phyloP scores from a whole-genome alignment of 1,284 basidiomycete genomes.

The Ustilago esculenta region DNA sequence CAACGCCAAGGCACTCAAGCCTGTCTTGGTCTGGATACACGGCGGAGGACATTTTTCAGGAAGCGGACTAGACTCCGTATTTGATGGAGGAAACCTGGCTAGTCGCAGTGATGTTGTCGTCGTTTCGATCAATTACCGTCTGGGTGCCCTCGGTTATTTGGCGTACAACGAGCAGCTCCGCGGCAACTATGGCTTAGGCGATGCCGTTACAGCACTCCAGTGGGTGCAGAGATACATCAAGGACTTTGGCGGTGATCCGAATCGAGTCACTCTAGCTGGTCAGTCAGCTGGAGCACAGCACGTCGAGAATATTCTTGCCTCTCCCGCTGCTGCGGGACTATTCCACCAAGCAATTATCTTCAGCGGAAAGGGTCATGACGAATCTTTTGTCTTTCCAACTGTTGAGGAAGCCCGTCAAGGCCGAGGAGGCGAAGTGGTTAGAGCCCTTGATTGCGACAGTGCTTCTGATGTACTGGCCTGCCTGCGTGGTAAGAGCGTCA shows the following conservation, averaged over 20 bases:
- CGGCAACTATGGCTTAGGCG: conserved; percentile 59
- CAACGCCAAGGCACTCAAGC: conserved; percentile 67
- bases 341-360: conserved; percentile 41
- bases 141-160: conserved; percentile 49
- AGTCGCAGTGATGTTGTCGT: conserved; percentile 71
- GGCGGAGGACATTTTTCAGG: conserved; percentile 68
- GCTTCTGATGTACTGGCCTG: conserved; percentile 40
- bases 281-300: conserved; percentile 80
- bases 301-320: conserved; percentile 38
- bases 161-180: conserved; percentile 43
- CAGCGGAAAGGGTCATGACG: conserved; percentile 31
- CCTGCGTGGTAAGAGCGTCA: conserved; percentile 31
- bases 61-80: conserved; percentile 67
- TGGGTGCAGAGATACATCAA: conserved; percentile 73
- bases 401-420: conserved; percentile 15
- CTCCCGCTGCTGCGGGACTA: conserved; percentile 28
- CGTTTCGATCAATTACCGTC: conserved; percentile 73
- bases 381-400: conserved; percentile 21
- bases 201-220: conserved; percentile 56
- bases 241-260: conserved; percentile 75
- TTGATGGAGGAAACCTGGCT: conserved; percentile 70
- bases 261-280: conserved; percentile 81
- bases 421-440: conserved; percentile 19
- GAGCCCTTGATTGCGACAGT: conserved; percentile 27
- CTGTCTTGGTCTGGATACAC: conserved; percentile 72